Evolutionary conservation across 2,329 filamentous ascomycete genomes (phyloP), one percentile per base, ranked within the genome.

Genomic region (Beauveria sp.): DNA sequence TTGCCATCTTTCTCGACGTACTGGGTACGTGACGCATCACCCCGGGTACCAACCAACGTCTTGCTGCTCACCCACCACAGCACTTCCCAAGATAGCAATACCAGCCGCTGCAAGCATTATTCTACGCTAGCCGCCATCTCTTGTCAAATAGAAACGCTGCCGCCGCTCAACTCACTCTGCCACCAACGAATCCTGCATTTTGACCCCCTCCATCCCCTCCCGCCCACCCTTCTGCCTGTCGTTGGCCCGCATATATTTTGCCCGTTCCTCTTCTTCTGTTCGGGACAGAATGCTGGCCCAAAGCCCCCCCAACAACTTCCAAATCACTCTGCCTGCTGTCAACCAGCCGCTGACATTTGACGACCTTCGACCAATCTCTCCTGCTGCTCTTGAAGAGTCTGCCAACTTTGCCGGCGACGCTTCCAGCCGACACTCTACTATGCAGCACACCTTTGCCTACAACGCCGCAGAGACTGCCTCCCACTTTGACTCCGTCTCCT

Each of bases 361-460:
- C 59, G 53, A 61, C 46, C 53, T 61, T 2, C 47, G 53, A 28
- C 53, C 53, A 6, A 51, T 61, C 20, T 46, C 59, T 7, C 28
- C 59, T 40, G 46, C 37, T 34, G 26, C 40, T 20, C 40, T 56
- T 4, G 46, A 61, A n/a, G 62, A 46, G 73, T 72, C 51, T 68
- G 1, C 76, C 74, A 3, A 79, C 68, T 5, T 77, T 76, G 28
- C 79, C 79, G 10, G 79, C 70, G 5, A 81, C 78, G 40, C 78
- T 77, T 10, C 75, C 78, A 1, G 75, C 79, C 46, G 81, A 72
- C 9, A 77, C 75, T 54, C 59, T 63, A 30, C 63, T 43, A 61
- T 55, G 59, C 59, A 51, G 6, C 63, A 59, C 6, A 59, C 64
- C n/a, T 59, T 62, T 16, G 51, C 62, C 16, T 55, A 66, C n/a